These are phyloP conservation scores for Dictyostelium intermedium DNA, from an alignment of 78 protist species.

Conservation along the genomic window DNA sequence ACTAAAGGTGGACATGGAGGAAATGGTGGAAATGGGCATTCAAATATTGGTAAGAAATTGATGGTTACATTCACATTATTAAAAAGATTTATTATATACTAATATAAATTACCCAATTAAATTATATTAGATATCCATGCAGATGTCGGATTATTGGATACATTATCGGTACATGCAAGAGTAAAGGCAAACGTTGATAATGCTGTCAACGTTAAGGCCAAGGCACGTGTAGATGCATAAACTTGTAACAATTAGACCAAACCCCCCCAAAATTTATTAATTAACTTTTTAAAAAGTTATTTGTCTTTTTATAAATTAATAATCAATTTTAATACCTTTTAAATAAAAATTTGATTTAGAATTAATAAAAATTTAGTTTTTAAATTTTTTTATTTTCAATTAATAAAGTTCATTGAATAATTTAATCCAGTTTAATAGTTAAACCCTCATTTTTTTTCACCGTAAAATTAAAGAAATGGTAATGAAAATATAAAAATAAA, in stretches of 20 bases:
- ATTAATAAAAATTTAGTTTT: no score
- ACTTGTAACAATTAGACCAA: not conserved
- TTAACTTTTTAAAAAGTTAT: not conserved
- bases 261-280: not conserved
- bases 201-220: not conserved
- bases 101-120: not conserved
- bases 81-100: not conserved
- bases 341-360: no score
- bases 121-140: not conserved
- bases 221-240: not conserved
- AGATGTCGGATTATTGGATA: not conserved
- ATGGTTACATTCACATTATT: not conserved
- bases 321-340: not conserved
- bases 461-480: no score
- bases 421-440: no score
- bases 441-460: no score
- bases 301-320: not conserved
- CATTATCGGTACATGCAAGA: not conserved
- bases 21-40: not conserved
- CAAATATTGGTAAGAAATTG: slow-evolving; percentile 1
- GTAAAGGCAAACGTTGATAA: not conserved
- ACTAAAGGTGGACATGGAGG: not conserved
- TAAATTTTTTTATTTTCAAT: no score
- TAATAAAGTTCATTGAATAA: no score
- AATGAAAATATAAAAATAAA: no score